Percentiles rank a stretch among this genome's conserved stretches.
Conservation (phyloP, 2,329 filamentous ascomycete species). For the Talaromyces sp. region DNA sequence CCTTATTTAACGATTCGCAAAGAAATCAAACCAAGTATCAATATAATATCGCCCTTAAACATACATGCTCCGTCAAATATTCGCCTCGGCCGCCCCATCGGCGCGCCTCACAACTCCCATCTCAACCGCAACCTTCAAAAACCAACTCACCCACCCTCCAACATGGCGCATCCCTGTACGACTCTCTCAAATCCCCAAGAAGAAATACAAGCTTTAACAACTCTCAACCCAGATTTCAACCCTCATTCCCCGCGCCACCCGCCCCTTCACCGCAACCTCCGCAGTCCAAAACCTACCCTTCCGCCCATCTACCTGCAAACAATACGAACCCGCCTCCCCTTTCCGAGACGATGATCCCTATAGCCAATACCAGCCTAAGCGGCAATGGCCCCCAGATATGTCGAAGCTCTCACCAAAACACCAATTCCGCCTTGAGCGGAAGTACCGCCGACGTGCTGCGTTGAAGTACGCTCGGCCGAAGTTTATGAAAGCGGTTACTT, state of each 20-base stretch:
- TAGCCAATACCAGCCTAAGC: constrained; percentile 63
- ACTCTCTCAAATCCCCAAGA: not conserved
- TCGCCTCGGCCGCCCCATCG: constrained; percentile 15
- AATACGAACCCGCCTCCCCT: constrained; percentile 6
- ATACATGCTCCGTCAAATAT: constrained; percentile 20
- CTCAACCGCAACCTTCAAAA: constrained; percentile 13
- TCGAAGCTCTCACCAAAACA: constrained; percentile 64
- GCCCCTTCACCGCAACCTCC: constrained; percentile 18
- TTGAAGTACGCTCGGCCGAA: constrained; percentile 62
- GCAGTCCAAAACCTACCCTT: constrained; percentile 19
- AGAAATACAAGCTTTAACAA: not conserved
- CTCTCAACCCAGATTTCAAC: not conserved
- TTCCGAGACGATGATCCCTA: constrained; percentile 41
- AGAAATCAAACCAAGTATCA: not conserved
- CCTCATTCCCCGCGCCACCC: not conserved
- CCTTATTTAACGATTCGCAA: not conserved
- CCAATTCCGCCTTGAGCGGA: constrained; percentile 68
- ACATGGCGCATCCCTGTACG: constrained; percentile 23
- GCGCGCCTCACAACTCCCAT: constrained; percentile 10
- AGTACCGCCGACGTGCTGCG: constrained; percentile 63
- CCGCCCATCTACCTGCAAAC: constrained; percentile 28
- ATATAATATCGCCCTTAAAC: no score
- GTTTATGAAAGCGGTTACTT: constrained; percentile 61
- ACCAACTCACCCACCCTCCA: constrained; percentile 12
- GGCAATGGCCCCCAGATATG: constrained; percentile 68